These are phyloP conservation scores for Aspergillus haitiensis DNA, from an alignment of 495 filamentous ascomycete species.

Conservation along the genomic window DNA sequence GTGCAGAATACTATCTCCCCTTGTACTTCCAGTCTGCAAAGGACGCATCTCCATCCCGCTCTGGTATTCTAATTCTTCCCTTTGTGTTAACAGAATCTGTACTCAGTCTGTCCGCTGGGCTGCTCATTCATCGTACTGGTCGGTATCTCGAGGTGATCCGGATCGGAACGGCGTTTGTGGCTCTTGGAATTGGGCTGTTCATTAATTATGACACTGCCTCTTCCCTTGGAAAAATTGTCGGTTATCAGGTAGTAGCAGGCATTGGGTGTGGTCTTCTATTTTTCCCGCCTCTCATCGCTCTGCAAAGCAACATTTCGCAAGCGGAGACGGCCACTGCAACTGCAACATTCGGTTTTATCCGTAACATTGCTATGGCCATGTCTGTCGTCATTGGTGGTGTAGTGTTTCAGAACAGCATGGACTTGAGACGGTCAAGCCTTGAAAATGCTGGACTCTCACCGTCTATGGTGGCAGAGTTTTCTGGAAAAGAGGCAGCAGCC, in stretches of 20 bases:
- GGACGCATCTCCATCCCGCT: constrained; percentile 50
- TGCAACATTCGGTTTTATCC: constrained; percentile 70
- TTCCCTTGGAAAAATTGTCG: constrained; percentile 45
- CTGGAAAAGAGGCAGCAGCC: constrained; percentile 51
- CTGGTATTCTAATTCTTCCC: constrained; percentile 55
- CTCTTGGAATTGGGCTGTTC: constrained; percentile 55
- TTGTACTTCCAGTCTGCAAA: constrained; percentile 58
- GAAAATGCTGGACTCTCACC: constrained; percentile 47
- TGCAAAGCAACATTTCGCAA: constrained; percentile 69
- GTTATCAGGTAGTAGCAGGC: constrained; percentile 65
- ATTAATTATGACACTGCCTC: constrained; percentile 45
- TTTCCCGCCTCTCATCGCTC: constrained; percentile 69
- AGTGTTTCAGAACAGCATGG: constrained; percentile 70
- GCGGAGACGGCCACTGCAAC: constrained; percentile 76
- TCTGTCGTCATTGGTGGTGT: constrained; percentile 78
- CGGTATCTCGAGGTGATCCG: constrained; percentile 59
- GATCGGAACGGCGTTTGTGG: constrained; percentile 45
- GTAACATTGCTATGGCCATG: constrained; percentile 68
- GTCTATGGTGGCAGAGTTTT: constrained; percentile 39
- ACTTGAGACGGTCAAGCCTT: constrained; percentile 36
- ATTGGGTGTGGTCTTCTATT: constrained; percentile 50
- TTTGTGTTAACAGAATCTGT: constrained; percentile 52
- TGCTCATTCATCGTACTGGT: constrained; percentile 60
- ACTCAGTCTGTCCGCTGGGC: constrained; percentile 48
- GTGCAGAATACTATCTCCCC: constrained; percentile 58